Evolutionary conservation across 2,329 filamentous ascomycete species (phyloP).

Genomic region (Aspergillus flavus): DNA sequence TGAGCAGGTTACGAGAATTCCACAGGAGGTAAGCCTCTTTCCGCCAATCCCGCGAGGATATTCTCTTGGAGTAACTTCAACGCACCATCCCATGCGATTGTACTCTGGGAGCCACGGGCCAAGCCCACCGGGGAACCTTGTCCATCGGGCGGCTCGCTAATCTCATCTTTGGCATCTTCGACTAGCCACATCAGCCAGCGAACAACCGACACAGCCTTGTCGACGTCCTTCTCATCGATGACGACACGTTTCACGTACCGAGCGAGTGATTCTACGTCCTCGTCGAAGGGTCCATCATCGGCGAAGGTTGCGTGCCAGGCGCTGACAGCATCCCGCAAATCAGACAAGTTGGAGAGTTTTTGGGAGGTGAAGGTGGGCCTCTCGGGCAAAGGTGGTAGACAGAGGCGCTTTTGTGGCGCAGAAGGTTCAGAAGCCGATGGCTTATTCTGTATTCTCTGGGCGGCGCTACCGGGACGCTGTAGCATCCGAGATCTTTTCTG

Average conservation of each 20-base stretch:
- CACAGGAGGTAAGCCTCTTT: constrained; percentile 50
- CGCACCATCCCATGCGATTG: constrained; percentile 38
- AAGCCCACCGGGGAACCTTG: background rate
- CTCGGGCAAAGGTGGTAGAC: constrained; percentile 52
- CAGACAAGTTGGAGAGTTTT: constrained; percentile 57
- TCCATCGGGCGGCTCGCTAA: constrained; percentile 34
- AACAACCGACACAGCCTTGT: constrained; percentile 70
- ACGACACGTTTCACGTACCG: constrained; percentile 75
- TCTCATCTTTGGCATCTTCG: constrained; percentile 40
- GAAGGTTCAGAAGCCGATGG: constrained; percentile 18
- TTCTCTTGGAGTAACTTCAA: constrained; percentile 44
- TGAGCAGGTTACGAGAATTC: constrained; percentile 38
- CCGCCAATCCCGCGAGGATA: constrained; percentile 46
- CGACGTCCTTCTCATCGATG: constrained; percentile 73
- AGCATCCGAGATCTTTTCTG: constrained; percentile 65
- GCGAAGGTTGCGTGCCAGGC: constrained; percentile 76
- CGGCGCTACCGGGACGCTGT: constrained; percentile 54
- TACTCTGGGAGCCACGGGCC: constrained; percentile 20
- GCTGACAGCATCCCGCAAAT: constrained; percentile 73
- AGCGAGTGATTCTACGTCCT: constrained; percentile 75
- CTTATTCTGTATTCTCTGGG: constrained; percentile 23
- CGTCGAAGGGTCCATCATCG: constrained; percentile 73
- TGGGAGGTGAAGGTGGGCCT: constrained; percentile 65
- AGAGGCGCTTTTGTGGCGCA: constrained; percentile 29
- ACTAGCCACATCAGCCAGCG: constrained; percentile 61